phyloP scores from a whole-genome alignment of 805 yeast species.

The Ogataea polymorpha region DNA sequence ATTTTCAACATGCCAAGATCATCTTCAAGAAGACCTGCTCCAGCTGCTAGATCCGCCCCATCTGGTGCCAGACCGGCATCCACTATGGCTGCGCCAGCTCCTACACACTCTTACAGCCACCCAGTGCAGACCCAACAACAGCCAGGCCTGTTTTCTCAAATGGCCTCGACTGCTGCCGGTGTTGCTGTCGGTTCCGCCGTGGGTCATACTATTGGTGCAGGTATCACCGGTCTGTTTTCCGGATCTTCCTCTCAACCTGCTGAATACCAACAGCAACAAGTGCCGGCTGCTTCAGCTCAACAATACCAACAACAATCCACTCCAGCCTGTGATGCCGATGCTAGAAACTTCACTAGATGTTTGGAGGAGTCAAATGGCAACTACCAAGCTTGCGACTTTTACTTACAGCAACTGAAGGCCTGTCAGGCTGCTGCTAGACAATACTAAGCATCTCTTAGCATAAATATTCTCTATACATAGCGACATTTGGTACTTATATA shows the following conservation, averaged over 20 bases:
- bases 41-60: constrained; percentile 33
- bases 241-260: constrained; percentile 56
- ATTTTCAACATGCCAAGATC: constrained; percentile 32
- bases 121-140: constrained; percentile 53
- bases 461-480: constrained; percentile 14
- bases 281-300: constrained; percentile 21
- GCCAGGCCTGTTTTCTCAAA: constrained; percentile 92
- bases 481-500: background rate
- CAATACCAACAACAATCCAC: constrained; percentile 42
- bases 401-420: constrained; percentile 94
- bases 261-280: constrained; percentile 37
- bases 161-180: constrained; percentile 99
- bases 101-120: constrained; percentile 37
- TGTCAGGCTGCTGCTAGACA: constrained; percentile 92
- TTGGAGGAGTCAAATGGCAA: constrained; percentile 90
- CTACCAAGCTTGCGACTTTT: constrained; percentile 95
- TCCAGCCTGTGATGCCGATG: constrained; percentile 82
- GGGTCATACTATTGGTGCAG: constrained; percentile 96
- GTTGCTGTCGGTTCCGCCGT: constrained; percentile 98
- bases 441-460: constrained; percentile 43
- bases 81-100: constrained; percentile 65
- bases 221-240: constrained; percentile 84
- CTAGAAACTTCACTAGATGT: constrained; percentile 93
- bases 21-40: constrained; percentile 41
- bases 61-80: constrained; percentile 66